phyloP scores from a whole-genome alignment of 768 basidiomycete genomes.

The Melanogaster broomeanus region DNA sequence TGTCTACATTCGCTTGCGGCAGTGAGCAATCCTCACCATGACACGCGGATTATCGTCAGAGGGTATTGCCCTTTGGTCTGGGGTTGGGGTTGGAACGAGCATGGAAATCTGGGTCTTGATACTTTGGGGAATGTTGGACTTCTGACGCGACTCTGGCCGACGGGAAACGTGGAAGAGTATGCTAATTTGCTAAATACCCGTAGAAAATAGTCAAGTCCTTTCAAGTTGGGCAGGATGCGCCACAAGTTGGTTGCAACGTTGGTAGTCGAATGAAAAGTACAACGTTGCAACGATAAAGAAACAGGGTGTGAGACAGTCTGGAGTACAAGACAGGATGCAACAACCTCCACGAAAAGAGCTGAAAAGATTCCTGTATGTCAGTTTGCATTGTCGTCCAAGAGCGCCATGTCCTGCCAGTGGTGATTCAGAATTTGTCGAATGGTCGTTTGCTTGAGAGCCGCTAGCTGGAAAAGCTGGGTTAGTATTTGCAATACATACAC shows the following conservation, averaged over 20 bases:
- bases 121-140: conserved; percentile 51
- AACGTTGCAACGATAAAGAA: not conserved
- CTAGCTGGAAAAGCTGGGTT: conserved; percentile 53
- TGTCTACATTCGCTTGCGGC: too few species aligned
- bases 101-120: conserved; percentile 85
- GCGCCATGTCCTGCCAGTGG: too few species aligned
- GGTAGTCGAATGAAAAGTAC: conserved; percentile 21
- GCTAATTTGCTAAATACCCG: conserved; percentile 6
- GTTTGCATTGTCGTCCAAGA: conserved; percentile 57
- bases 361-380: conserved; percentile 7
- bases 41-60: too few species aligned
- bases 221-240: conserved; percentile 34
- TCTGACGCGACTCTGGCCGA: conserved; percentile 60
- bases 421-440: conserved; percentile 76
- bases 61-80: too few species aligned
- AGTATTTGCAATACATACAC: conserved; percentile 14
- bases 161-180: conserved; percentile 8
- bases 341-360: not conserved
- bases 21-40: too few species aligned
- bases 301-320: too few species aligned
- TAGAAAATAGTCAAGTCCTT: conserved; percentile 16
- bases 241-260: conserved; percentile 38
- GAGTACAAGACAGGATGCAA: not conserved
- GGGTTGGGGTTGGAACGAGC: too few species aligned
- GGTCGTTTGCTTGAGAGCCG: conserved; percentile 65